Base-by-base conservation (phyloP, 75 land plant genomes). In the Larix kaempferi region DNA sequence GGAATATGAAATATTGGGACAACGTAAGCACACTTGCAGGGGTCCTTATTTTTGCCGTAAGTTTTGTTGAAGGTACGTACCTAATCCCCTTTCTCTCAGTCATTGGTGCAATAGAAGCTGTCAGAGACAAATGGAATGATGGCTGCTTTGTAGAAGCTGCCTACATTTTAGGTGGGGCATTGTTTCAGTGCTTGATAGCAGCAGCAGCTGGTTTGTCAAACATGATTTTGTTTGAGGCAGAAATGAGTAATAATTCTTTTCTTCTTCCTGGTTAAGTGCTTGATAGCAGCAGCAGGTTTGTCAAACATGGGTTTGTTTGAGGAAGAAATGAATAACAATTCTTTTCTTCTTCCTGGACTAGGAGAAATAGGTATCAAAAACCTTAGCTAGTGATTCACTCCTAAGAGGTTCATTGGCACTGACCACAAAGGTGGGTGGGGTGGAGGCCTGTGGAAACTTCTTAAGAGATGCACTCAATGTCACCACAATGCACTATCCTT, bases 1-100 rank as follows among this genome's bases (percentile, higher is more conserved):
- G 96, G 96, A 94, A 94, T 74, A 78, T 93, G 61, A 93, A 93
- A 62, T 93, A 87, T 65, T 94, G 96, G 96, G 92, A 94, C 76
- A 86, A 88, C 23, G 81, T 85, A 19, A 94, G 95, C 72, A 92
- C 95, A 15, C 76, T 92, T 62, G 89, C 91, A 67, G 97, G 95
- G 5, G 97, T 90, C 94, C 12, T 87, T 94, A 35, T 76, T 81
- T 63, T 82, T 76, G 90, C 92, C 4, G 76, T 89, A n/a, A 67
- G 85, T 33, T 60, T 92, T 63, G 96, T 92, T 59, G 90, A 89
- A 23, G 55, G n/a, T n/a, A n/a, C n/a, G 77, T 2, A 81, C 77
- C 5, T 91, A 91, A 59, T 67, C 94, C 96, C 14, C 83, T 93
- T n/a, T 8, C 76, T 91, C 59, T 76, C 85, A 27, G 90, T 89